These are phyloP conservation scores for Candida sithepensis DNA, from an alignment of 805 yeast genomes.

Conservation along the genomic window DNA sequence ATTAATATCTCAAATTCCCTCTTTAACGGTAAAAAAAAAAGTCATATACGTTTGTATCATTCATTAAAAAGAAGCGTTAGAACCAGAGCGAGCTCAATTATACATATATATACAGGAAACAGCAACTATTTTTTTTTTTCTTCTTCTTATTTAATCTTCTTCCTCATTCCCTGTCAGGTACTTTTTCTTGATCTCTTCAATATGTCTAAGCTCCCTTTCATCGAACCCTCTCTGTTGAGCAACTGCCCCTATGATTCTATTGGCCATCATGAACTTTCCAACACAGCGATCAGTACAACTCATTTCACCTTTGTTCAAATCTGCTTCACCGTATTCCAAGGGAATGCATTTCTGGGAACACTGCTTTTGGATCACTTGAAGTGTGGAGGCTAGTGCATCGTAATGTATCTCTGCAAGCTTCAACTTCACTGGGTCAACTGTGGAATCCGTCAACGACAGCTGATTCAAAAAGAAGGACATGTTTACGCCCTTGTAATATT, in stretches of 20 bases:
- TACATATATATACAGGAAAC: slow-evolving; percentile 1
- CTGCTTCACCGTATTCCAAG: slow-evolving; percentile 82
- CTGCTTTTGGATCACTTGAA: slow-evolving; percentile 45
- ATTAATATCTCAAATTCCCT: neutral
- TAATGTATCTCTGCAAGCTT: slow-evolving; percentile 65
- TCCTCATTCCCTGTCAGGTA: slow-evolving; percentile 8
- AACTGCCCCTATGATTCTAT: slow-evolving; percentile 54
- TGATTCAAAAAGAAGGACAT: slow-evolving; percentile 66
- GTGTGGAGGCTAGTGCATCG: slow-evolving; percentile 55
- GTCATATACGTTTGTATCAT: neutral
- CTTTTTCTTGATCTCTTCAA: slow-evolving; percentile 23
- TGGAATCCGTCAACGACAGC: slow-evolving; percentile 38
- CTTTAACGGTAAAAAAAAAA: neutral
- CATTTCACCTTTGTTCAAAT: slow-evolving; percentile 78
- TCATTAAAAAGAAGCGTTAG: neutral
- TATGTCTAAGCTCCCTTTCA: slow-evolving; percentile 37
- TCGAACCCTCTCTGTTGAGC: slow-evolving; percentile 41
- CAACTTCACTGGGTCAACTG: slow-evolving; percentile 57
- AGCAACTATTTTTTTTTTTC: neutral
- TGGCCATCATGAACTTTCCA: slow-evolving; percentile 74
- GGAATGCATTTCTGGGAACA: slow-evolving; percentile 80
- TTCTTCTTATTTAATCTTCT: neutral
- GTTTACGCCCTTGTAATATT: too few relatives aligned
- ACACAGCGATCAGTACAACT: slow-evolving; percentile 86
- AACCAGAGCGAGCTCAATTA: neutral